phyloP scores from a whole-genome alignment of 257 asterid species.

The Solanum tarijense region DNA sequence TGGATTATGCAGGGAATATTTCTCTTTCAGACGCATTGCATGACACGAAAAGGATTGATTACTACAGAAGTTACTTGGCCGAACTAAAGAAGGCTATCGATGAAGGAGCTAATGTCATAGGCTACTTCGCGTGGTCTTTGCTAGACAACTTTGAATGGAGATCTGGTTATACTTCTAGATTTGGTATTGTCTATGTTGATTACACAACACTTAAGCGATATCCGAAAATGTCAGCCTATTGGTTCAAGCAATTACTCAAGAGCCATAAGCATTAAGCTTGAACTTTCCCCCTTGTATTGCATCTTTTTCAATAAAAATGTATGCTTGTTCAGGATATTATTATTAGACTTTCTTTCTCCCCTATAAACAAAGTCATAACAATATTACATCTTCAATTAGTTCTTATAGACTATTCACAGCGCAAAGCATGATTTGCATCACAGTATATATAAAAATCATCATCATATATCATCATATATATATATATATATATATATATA shows the following conservation, averaged over 20 bases:
- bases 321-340: not conserved
- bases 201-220: slow-evolving; percentile 65
- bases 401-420: too few relatives aligned
- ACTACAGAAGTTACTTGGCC: slow-evolving; percentile 55
- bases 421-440: too few relatives aligned
- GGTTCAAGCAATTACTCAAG: slow-evolving; percentile 36
- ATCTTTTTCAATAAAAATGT: too few relatives aligned
- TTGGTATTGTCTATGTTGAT: slow-evolving; percentile 76
- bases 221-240: slow-evolving; percentile 83
- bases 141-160: slow-evolving; percentile 92
- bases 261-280: not conserved
- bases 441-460: too few relatives aligned
- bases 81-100: slow-evolving; percentile 53
- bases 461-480: too few relatives aligned
- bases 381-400: too few relatives aligned
- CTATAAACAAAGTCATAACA: too few relatives aligned
- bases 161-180: slow-evolving; percentile 75
- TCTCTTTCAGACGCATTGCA: slow-evolving; percentile 45
- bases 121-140: slow-evolving; percentile 83
- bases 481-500: too few relatives aligned
- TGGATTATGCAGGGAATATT: slow-evolving; percentile 74
- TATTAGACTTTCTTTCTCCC: not conserved
- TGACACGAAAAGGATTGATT: slow-evolving; percentile 48
- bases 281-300: not conserved
- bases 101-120: slow-evolving; percentile 69